A percentile compares a stretch with the other conserved stretches of the same genome.
Evolutionary conservation across 2,329 filamentous ascomycete genomes (phyloP).

Genomic region (Sporothrix sp.): DNA sequence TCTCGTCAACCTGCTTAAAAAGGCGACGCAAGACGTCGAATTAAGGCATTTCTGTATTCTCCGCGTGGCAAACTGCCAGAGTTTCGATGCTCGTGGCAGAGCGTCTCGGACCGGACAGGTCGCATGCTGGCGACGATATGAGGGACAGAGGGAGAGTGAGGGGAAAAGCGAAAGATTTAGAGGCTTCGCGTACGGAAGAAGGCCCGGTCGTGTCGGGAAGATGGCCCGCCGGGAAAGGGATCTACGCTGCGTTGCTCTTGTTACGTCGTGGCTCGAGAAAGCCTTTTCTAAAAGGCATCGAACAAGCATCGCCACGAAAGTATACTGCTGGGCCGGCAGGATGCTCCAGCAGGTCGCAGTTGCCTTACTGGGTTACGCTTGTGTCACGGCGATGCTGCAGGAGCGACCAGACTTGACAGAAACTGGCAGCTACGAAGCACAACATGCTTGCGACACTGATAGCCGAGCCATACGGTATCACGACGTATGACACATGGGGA

Average conservation of each 20-base stretch:
- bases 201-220: no score
- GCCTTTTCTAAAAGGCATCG: no score
- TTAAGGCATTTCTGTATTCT: no score
- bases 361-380: constrained; percentile 3
- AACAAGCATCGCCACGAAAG: no score
- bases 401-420: background rate
- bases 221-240: constrained; percentile 6
- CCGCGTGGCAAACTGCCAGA: no score
- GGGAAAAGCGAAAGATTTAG: background rate
- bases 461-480: no score
- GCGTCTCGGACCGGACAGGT: background rate
- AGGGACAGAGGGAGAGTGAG: background rate
- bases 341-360: background rate
- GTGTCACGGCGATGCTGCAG: background rate
- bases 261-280: background rate
- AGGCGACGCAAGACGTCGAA: no score
- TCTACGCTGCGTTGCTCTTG: constrained; percentile 1
- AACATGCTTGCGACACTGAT: no score
- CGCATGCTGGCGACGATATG: background rate
- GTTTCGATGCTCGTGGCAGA: no score
- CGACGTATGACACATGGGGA: background rate
- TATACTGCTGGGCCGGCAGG: no score
- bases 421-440: constrained; percentile 3
- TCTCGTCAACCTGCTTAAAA: background rate
- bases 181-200: no score